Evolutionary conservation across 768 basidiomycete genomes (phyloP), one percentile per base, ranked within the genome.

Genomic region (Psilocybe subaeruginosa): DNA sequence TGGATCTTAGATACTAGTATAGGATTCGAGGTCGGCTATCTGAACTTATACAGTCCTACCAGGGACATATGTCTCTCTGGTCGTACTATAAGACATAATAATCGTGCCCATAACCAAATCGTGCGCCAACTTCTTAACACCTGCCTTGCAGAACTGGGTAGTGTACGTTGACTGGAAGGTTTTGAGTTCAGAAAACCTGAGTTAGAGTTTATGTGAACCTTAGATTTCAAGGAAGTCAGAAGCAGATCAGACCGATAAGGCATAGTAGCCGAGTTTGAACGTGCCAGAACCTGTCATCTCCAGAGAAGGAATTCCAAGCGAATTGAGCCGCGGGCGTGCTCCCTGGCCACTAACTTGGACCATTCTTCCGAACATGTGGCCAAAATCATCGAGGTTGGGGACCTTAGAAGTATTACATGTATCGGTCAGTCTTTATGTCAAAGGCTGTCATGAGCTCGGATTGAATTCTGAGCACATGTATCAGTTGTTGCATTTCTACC

Each of bases 331-430:
- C 37, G 3, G 8, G 37, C 37, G 37, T n/a, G 14, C n/a, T 11
- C 14, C 2, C 2, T 1, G 41, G 41, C 14, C 41, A 43, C 8
- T 5, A 16, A 43, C 23, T 23, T 23, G 41, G 41, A 43, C 41
- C 41, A 12, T 5, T 16, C 5, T 43, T 12, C 41, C 57, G 57
- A 41, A 30, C 57, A 58, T 58, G 57, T 51, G 57, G 41, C n/a
- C 49, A 17, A 39, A 12, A 62, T 31, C 46, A 46, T 17, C 46
- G 54, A 43, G 43, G 7, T 56, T 43, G 37, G 48, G 57, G 57
- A 50, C 33, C 52, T 59, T 39, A 14, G 41, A 43, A n/a, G 14
- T 39, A 43, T 64, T 67, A 62, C 63, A 62, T 64, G 61, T 64
- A 64, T 55, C 58, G 49, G 62, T 66, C 63, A 60, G 53, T 43